Base-by-base conservation (phyloP, 768 basidiomycete species). In the Rhizopogon sp. region DNA sequence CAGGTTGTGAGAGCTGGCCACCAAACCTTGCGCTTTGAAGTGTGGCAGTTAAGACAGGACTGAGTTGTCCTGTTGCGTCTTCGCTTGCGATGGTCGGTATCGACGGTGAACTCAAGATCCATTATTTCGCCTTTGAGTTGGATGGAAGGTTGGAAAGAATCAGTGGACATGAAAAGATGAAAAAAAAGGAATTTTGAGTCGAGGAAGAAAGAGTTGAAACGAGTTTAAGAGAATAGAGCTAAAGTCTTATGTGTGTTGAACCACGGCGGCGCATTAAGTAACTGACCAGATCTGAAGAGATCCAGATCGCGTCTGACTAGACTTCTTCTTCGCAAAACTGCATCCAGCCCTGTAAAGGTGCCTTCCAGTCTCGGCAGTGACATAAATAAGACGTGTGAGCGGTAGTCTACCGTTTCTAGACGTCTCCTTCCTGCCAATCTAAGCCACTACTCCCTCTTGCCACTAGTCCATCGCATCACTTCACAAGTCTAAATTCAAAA, bases 31-130 rank as follows among this genome's bases (percentile, higher is more conserved):
- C 93, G 77, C 74, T 96, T 96, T 52, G 93, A 93, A 43, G 92
- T 93, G 72, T 96, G 93, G 74, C 93, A 96, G 65, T 91, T 91
- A 56, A 85, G 74, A 62, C 84, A 85, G 22, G 88, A 90, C 75
- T 94, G 89, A 2, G 92, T 94, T 45, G 93, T 94, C 66, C 93
- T 79, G 74, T 96, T 96, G 65, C 93, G 81, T 67, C 93, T 85
- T 63, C 92, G 80, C 69, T 88, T 93, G 72, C 89, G 79, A 63
- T 87, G 85, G 74, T 87, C 82, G 20, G 81, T 85, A 70, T 88
- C 86, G 55, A 82, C 72, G 54, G 79, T 79, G 73, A 85, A 86
- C 62, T 90, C 87, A 55, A 88, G 77, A 72, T 89, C 87, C 81
- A 88, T 85, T 60, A 86, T 77, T 69, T 87, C 85, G 67, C 84